phyloP scores from a whole-genome alignment of 805 yeast genomes.

The Wickerhamomyces sydowiorum region DNA sequence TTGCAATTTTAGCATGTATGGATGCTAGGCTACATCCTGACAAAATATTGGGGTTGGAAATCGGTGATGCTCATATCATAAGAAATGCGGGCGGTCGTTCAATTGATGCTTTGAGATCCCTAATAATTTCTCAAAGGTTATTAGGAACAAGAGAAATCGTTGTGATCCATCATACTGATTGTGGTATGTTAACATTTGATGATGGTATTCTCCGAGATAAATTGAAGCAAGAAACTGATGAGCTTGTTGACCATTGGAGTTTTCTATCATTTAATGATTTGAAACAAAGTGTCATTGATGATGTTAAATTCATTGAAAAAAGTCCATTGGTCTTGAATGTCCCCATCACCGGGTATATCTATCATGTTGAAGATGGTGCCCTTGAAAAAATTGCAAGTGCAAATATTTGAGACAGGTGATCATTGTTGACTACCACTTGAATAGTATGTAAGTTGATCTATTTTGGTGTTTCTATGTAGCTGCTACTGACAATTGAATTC shows the following conservation, averaged over 20 bases:
- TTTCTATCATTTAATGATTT: constrained; percentile 31
- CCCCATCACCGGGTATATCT: constrained; percentile 32
- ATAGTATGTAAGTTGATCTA: no score
- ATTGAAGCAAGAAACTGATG: constrained; percentile 26
- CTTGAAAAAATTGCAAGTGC: constrained; percentile 16
- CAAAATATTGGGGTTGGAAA: constrained; percentile 27
- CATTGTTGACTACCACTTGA: not conserved
- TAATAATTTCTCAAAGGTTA: constrained; percentile 32
- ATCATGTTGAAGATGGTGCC: constrained; percentile 31
- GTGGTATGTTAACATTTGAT: constrained; percentile 35
- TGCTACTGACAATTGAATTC: no score
- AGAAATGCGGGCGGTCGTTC: constrained; percentile 38
- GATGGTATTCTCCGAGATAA: constrained; percentile 25
- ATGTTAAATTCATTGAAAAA: constrained; percentile 25
- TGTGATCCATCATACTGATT: constrained; percentile 33
- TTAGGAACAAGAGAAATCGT: constrained; percentile 33
- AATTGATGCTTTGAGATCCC: constrained; percentile 30
- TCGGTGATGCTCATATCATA: constrained; percentile 36
- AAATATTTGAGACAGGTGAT: not conserved
- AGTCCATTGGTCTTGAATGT: constrained; percentile 29
- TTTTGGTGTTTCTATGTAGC: no score
- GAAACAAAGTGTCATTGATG: constrained; percentile 29
- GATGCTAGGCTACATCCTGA: constrained; percentile 38
- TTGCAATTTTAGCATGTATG: constrained; percentile 25
- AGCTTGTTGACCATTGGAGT: constrained; percentile 23